phyloP scores from a whole-genome alignment of 2,329 filamentous ascomycete genomes.

The Neocatenulostroma microsporum region DNA sequence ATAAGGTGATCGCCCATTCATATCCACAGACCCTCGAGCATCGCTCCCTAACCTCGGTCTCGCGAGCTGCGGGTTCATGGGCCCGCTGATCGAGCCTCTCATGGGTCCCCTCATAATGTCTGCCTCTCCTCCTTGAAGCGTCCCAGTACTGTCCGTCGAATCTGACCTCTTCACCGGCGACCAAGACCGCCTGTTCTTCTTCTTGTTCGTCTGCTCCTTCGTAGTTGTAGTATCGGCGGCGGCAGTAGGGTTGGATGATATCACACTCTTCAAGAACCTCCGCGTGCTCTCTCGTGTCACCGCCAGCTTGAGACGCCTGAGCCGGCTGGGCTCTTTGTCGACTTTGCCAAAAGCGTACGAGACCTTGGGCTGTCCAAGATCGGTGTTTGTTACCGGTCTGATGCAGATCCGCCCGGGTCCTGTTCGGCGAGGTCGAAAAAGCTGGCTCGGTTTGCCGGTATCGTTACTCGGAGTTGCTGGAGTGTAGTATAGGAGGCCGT shows the following conservation, averaged over 20 bases:
- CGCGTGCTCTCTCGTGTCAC: constrained; percentile 43
- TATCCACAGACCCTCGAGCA: constrained; percentile 24
- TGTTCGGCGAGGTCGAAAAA: constrained; percentile 45
- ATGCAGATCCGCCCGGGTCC: constrained; percentile 52
- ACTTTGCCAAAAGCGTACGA: background rate
- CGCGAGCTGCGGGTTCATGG: constrained; percentile 31
- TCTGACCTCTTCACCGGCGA: constrained; percentile 20
- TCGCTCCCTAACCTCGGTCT: constrained; percentile 37
- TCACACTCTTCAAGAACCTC: constrained; percentile 42
- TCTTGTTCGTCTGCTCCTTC: constrained; percentile 8
- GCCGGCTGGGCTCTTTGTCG: constrained; percentile 3
- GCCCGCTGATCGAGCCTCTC: constrained; percentile 34
- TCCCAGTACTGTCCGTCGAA: constrained; percentile 14
- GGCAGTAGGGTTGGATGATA: constrained; percentile 18
- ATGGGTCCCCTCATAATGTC: constrained; percentile 31
- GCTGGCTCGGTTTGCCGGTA: constrained; percentile 10
- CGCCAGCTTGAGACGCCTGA: constrained; percentile 40
- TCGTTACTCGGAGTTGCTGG: constrained; percentile 4
- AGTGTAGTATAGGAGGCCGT: constrained; percentile 12
- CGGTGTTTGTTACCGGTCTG: constrained; percentile 39
- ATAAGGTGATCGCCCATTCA: too few species aligned
- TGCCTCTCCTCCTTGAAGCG: constrained; percentile 7
- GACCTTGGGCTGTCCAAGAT: constrained; percentile 28
- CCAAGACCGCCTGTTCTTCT: constrained; percentile 26
- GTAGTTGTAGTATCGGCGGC: constrained; percentile 1